Base-by-base conservation (phyloP, 2,329 filamentous ascomycete species). In the Penicillium verrucosum region DNA sequence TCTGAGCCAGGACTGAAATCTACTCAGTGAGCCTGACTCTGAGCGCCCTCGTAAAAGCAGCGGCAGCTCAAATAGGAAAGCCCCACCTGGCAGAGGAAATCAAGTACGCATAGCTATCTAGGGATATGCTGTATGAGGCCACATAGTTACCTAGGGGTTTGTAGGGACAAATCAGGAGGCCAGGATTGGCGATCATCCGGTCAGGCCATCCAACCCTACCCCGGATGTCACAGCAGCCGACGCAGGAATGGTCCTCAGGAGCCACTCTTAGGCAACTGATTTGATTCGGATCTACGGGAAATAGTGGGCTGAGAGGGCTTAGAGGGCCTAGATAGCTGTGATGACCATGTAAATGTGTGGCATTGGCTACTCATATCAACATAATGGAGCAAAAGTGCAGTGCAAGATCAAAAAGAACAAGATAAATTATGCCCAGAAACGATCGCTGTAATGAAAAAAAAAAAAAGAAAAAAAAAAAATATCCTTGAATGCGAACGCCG, bases 141-240 rank as follows among this genome's bases (percentile, higher is more conserved):
- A 34, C 25, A 29, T 44, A 54, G 23, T 47, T 57, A 54, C 21
- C 21, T 21, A 21, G 21, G 43, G 54, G 54, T 43, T 54, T 40
- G 49, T 36, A 43, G 54, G 54, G 44, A 32, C 62, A 60, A 65
- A 65, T 65, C 63, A 65, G 43, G 36, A 50, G 56, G 34, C n/a
- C n/a, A 10, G 23, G 27, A 59, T 55, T 61, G 25, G 27, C 46
- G 37, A 56, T 63, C 60, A 63, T 61, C 60, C 23, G 29, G 53
- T 56, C 54, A 56, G 54, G 36, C 54, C 54, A 56, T 46, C n/a
- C 7, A 23, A 7, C 29, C 12, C 54, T 41, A 11, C 34, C 48
- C 41, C 54, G 48, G 54, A 56, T 46, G 32, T 14, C 29, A 11
- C 3, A 32, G 1, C 54, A 46, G 43, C 54, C 54, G 54, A 9